These are phyloP conservation scores for Poa annua DNA, from an alignment of 176 grass and related monocot genomes.

Conservation along the genomic window DNA sequence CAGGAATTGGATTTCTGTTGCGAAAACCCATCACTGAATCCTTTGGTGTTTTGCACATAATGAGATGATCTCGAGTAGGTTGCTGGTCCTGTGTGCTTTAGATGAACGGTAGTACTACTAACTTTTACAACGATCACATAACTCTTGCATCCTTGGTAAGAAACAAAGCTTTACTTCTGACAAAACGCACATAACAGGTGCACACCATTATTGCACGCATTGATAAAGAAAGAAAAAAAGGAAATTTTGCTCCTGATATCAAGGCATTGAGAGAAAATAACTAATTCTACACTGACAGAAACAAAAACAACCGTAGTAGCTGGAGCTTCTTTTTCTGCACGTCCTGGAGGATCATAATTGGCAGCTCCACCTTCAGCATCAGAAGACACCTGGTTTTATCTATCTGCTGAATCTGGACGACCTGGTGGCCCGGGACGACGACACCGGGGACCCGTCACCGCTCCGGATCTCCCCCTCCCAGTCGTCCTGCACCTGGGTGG, in stretches of 20 bases:
- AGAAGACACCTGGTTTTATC: slow-evolving; percentile 30
- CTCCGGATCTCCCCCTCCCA: slow-evolving; percentile 68
- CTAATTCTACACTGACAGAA: slow-evolving; percentile 6
- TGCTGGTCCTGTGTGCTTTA: not conserved
- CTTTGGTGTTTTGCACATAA: not conserved
- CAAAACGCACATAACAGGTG: not conserved
- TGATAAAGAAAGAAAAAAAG: not conserved
- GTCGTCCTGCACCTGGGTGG: slow-evolving; percentile 82
- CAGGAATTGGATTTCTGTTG: slow-evolving; percentile 36
- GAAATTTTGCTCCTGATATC: not conserved
- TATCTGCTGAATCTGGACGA: slow-evolving; percentile 45
- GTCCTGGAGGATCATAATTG: not conserved
- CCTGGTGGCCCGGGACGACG: slow-evolving; percentile 48
- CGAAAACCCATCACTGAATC: not conserved
- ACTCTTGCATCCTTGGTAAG: not conserved
- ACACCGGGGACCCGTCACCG: slow-evolving; percentile 60
- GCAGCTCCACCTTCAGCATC: not conserved
- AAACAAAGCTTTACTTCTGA: not conserved
- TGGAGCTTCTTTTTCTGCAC: not conserved
- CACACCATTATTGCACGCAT: slow-evolving; percentile 21
- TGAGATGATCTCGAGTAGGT: not conserved
- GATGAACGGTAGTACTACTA: not conserved
- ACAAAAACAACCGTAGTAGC: not conserved
- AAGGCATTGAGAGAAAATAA: not conserved
- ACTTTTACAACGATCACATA: not conserved